These are phyloP conservation scores for Collybiopsis confluens DNA, from an alignment of 768 basidiomycete species.

Conservation along the genomic window DNA sequence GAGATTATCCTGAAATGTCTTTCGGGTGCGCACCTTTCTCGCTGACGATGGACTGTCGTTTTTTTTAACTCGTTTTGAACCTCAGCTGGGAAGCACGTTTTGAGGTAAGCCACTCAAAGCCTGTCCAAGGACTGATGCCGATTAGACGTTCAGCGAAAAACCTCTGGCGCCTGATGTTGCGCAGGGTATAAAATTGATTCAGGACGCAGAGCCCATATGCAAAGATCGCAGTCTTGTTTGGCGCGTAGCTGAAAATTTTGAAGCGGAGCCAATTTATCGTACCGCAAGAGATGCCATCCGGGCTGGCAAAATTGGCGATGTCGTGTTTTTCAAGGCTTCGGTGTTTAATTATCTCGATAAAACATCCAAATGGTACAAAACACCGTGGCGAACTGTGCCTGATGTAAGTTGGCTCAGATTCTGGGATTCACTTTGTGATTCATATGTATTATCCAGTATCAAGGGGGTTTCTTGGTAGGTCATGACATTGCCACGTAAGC, in stretches of 20 bases:
- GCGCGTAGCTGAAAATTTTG: conserved; percentile 79
- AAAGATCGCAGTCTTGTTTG: conserved; percentile 68
- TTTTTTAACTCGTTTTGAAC: too few relatives aligned
- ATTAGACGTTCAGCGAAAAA: conserved; percentile 57
- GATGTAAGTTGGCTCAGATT: too few relatives aligned
- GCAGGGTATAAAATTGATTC: conserved; percentile 59
- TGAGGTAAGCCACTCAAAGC: conserved; percentile 21
- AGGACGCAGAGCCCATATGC: conserved; percentile 52
- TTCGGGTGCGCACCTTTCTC: conserved; percentile 14
- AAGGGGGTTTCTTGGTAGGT: conserved; percentile 79
- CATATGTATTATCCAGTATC: conserved; percentile 55
- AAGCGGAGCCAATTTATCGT: conserved; percentile 58
- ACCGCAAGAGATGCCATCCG: conserved; percentile 44
- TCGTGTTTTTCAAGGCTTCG: conserved; percentile 61
- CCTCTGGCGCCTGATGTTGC: conserved; percentile 73
- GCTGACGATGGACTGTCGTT: too few relatives aligned
- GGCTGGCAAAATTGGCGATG: conserved; percentile 65
- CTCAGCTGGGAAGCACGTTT: conserved; percentile 76
- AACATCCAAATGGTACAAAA: conserved; percentile 73
- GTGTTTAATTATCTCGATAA: conserved; percentile 51
- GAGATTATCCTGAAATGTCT: conserved; percentile 57
- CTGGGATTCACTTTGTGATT: neutral
- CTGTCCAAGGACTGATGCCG: too few relatives aligned
- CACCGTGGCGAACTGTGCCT: conserved; percentile 79
- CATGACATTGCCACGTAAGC: conserved; percentile 1